These are phyloP conservation scores for Theobroma grandiflorum DNA, from an alignment of 441 rosid species.

Conservation along the genomic window DNA sequence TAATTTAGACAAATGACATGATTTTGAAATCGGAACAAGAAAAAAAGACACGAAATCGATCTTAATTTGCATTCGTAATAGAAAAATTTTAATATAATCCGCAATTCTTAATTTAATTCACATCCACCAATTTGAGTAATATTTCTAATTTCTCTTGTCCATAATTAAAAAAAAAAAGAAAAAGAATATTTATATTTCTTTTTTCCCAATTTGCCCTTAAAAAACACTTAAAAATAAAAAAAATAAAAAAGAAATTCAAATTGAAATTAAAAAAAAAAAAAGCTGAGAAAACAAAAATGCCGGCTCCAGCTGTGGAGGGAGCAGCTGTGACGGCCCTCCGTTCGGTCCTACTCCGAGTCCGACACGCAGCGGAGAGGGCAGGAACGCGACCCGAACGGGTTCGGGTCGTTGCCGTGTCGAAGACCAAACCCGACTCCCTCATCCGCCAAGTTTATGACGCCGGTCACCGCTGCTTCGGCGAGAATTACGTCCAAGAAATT, in stretches of 20 bases:
- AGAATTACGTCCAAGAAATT: conserved; percentile 87
- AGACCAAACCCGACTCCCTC: conserved; percentile 84
- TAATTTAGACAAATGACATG: too few relatives aligned
- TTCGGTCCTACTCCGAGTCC: conserved; percentile 68
- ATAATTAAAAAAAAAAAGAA: not conserved
- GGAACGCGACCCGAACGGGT: conserved; percentile 58
- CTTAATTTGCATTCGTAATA: too few relatives aligned
- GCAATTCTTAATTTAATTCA: not conserved
- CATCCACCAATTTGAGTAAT: not conserved
- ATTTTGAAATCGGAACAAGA: too few relatives aligned
- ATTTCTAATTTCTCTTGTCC: not conserved
- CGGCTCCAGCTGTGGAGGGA: conserved; percentile 68
- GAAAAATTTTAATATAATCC: too few relatives aligned
- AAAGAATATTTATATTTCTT: not conserved
- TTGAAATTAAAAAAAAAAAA: not conserved
- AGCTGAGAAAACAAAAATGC: conserved; percentile 40
- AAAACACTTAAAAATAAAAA: not conserved
- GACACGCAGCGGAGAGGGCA: conserved; percentile 67
- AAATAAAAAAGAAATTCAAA: not conserved
- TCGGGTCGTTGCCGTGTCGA: conserved; percentile 81
- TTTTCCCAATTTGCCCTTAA: not conserved
- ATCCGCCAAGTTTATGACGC: conserved; percentile 85
- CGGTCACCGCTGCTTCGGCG: conserved; percentile 89
- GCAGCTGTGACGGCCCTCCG: conserved; percentile 72
- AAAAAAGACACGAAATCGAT: too few relatives aligned